These are phyloP conservation scores for Aspergillus conjunctus DNA, from an alignment of 495 filamentous ascomycete species.

Conservation along the genomic window DNA sequence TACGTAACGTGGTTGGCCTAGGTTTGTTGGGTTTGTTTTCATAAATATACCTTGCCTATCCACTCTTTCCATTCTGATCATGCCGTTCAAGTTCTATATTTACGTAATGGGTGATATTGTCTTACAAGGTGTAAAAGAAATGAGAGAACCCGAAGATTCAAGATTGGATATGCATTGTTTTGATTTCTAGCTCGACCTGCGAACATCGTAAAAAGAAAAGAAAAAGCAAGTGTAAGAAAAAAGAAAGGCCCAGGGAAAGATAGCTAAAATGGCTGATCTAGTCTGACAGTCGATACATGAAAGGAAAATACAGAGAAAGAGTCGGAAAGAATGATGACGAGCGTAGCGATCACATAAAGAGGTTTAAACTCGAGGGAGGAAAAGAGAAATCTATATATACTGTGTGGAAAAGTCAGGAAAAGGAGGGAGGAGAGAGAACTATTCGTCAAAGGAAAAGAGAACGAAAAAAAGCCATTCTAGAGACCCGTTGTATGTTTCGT, in stretches of 20 bases:
- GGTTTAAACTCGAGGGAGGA: background rate
- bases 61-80: background rate
- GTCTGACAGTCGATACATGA: background rate
- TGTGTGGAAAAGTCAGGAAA: background rate
- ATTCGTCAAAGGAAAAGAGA: background rate
- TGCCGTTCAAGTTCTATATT: background rate
- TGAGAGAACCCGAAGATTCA: background rate
- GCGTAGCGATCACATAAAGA: background rate
- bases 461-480: background rate
- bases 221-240: slow-evolving; percentile 2
- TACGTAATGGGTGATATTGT: background rate
- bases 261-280: background rate
- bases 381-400: slow-evolving; percentile 16
- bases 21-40: too few species aligned
- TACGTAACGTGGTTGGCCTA: too few species aligned
- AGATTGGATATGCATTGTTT: background rate
- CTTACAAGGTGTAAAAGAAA: background rate
- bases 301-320: background rate
- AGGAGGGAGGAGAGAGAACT: too few species aligned
- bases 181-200: slow-evolving; percentile 19
- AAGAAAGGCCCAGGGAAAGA: background rate
- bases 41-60: too few species aligned
- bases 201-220: slow-evolving; percentile 7
- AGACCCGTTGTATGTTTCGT: slow-evolving; percentile 4
- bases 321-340: too few species aligned